Base-by-base conservation (phyloP, 805 yeast species). In the Kodamaea sagamina region DNA sequence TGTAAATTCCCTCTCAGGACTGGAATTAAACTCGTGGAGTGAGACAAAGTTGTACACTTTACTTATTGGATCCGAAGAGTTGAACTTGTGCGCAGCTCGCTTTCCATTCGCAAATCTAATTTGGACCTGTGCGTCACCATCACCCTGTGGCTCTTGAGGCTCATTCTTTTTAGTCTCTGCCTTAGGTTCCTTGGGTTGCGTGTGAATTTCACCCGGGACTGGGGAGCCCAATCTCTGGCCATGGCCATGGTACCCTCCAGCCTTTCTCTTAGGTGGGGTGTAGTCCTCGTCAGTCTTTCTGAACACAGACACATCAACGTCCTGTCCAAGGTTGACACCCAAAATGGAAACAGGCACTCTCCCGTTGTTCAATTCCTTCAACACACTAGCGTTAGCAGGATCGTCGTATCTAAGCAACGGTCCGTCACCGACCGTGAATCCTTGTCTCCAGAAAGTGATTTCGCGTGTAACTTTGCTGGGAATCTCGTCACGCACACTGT, bases 381-480 rank as follows among this genome's bases (percentile, higher is more conserved):
- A 71, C 50, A 87, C 85, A 34, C 75, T 77, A 37, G 82, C 82
- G 61, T 92, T 93, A n/a, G 77, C 81, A 4, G 96, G 96, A 61
- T 93, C 98, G 57, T 92, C 97, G 61, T 89, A 93, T 46, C 93
- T 74, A 61, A 78, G 84, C 43, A 93, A 74, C 17, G 79, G 79
- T 2, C 98, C 98, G 38, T 90, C 96, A 24, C 93, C 98, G 18
- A 93, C 89, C 49, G 89, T 88, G 66, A 93, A 93, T 1, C 99
- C 99, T 57, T 93, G 92, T 53, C 82, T 84, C 99, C 99, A 93
- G 62, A 93, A 92, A 0, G 95, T 88, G 48, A 93, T 84, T 32
- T 86, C 86, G 57, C 98, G 77, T 12, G 77, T 74, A 4, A 84
- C 96, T 46, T 79, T 82, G 29, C 49, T 44, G 4, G 71, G 71